Evolutionary conservation across 805 yeast species (phyloP), one percentile per base, ranked within the genome.

Genomic region (Ogataea corticis): DNA sequence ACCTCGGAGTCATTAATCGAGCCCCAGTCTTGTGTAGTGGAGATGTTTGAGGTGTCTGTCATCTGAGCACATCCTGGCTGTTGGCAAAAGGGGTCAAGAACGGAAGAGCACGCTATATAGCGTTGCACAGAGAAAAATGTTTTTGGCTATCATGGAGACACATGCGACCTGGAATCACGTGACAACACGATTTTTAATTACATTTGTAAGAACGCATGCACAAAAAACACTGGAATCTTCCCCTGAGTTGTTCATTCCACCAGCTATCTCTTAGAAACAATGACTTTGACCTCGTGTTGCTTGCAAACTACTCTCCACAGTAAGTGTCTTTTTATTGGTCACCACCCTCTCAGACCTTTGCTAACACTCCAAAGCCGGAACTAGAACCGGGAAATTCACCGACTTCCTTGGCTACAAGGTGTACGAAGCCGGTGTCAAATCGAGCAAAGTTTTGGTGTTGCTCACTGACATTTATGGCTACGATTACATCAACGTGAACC

Each of bases 391-490:
- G 28, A 42, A 51, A 2, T 63, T 66, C 48, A 51, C 63, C 29
- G 66, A 68, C 10, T 43, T 79, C 5, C 68, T 61, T 45, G 83
- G 80, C 12, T 51, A 75, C 21, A 61, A 63, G 34, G 65, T 78
- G 11, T 80, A 80, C 51, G 66, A 73, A 21, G 52, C 78, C 9
- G 87, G 87, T 33, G 64, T 65, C 48, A 57, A 62, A 50, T 44
- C 70, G 9, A 73, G 76, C 18, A 74, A 76, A 48, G 70, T 82
- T 35, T 64, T 87, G 18, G 80, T 87, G 21, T 74, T 88, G 37
- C 49, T 83, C 33, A 75, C 94, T 34, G 97, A 90, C 61, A 69
- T 89, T 38, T 79, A 62, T 49, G 96, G 97, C 30, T 67, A 75
- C 61, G 69, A 69, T 38, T 73, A 72, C 59, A 71, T 70, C 61